A percentile compares a stretch with the other conserved stretches of the same genome.
These are phyloP conservation scores for Lycium barbarum DNA, from an alignment of 257 asterid species.

Conservation along the genomic window DNA sequence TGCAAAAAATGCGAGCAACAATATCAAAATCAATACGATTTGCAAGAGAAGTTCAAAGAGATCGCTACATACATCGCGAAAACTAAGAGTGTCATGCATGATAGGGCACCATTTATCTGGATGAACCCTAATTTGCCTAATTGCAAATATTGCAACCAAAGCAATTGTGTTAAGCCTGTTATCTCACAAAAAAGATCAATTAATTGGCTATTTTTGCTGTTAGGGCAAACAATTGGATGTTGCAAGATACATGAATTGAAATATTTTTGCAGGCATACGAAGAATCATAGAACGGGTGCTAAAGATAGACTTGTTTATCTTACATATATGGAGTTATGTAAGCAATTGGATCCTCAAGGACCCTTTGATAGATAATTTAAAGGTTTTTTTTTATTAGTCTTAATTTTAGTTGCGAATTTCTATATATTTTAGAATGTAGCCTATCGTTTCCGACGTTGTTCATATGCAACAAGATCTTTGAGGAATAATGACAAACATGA, in stretches of 20 bases:
- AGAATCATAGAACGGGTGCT: constrained; percentile 36
- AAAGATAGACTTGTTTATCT: constrained; percentile 38
- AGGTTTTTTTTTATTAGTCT: not conserved
- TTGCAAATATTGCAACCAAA: constrained; percentile 38
- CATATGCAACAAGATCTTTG: not conserved
- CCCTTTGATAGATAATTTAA: constrained; percentile 18
- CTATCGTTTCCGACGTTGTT: not conserved
- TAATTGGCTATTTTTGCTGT: constrained; percentile 36
- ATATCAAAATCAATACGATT: constrained; percentile 20
- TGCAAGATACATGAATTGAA: constrained; percentile 32
- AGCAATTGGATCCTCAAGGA: constrained; percentile 34
- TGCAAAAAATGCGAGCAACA: constrained; percentile 31
- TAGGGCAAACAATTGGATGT: constrained; percentile 34
- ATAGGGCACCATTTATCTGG: constrained; percentile 35
- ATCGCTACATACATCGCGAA: not conserved
- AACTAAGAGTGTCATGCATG: constrained; percentile 28
- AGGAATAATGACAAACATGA: not conserved
- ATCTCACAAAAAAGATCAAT: constrained; percentile 11
- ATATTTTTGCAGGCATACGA: constrained; percentile 34
- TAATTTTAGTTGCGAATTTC: not conserved
- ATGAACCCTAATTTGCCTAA: constrained; percentile 28
- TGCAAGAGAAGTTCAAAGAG: constrained; percentile 30
- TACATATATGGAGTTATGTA: constrained; percentile 33
- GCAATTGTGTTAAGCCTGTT: constrained; percentile 33
- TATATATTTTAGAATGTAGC: not conserved